These are phyloP conservation scores for Gigaspora rosea DNA, from an alignment of 192 early-diverging fungal species.

Conservation along the genomic window DNA sequence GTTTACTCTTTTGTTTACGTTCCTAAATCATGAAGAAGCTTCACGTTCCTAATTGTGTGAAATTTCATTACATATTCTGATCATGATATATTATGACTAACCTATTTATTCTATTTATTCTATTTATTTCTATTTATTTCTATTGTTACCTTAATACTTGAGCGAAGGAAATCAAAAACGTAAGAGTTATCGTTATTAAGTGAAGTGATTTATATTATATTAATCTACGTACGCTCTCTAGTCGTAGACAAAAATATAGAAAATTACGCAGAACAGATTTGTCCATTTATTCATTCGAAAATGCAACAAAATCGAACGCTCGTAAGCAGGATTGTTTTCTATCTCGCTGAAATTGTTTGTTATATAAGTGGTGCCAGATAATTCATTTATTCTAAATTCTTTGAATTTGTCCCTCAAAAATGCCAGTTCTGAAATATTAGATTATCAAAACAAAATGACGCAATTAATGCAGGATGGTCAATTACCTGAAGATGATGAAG, in stretches of 20 bases:
- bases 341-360: constrained; percentile 21
- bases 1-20: constrained; percentile 28
- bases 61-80: constrained; percentile 30
- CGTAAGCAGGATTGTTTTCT: constrained; percentile 27
- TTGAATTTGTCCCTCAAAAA: constrained; percentile 29
- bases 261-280: constrained; percentile 30
- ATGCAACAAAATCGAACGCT: constrained; percentile 29
- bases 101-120: constrained; percentile 22
- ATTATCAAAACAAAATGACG: constrained; percentile 27
- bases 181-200: constrained; percentile 27
- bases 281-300: constrained; percentile 27
- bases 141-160: constrained; percentile 20
- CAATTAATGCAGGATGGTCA: constrained; percentile 23
- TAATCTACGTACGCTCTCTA: constrained; percentile 26
- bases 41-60: constrained; percentile 30
- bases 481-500: constrained; percentile 25
- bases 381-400: constrained; percentile 26
- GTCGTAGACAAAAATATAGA: constrained; percentile 30
- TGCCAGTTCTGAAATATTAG: constrained; percentile 30
- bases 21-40: constrained; percentile 32
- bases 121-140: constrained; percentile 27
- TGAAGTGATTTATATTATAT: constrained; percentile 31
- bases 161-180: constrained; percentile 24
- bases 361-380: constrained; percentile 28
- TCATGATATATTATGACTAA: constrained; percentile 28